phyloP scores from a whole-genome alignment of 495 filamentous ascomycete species.

The Bathelium albidoporum region DNA sequence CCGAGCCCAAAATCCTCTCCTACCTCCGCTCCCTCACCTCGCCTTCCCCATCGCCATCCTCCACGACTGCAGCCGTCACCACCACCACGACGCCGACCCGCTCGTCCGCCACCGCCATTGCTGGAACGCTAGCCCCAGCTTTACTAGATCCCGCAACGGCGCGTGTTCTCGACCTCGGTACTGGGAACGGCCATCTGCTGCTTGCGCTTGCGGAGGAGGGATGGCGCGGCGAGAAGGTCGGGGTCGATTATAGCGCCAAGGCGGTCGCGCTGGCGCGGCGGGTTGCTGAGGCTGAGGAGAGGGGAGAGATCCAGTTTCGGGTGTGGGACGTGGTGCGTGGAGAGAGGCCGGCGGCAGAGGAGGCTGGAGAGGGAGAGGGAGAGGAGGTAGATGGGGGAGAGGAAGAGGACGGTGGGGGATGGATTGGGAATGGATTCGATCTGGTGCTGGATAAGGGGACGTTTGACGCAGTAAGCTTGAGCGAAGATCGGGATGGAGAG shows the following conservation, averaged over 20 bases:
- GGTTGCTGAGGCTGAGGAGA: slow-evolving; percentile 13
- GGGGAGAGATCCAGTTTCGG: slow-evolving; percentile 8
- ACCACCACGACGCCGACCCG: no score
- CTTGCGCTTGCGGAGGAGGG: slow-evolving; percentile 55
- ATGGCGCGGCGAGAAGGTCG: slow-evolving; percentile 57
- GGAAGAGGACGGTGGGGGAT: slow-evolving; percentile 18
- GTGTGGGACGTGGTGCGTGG: slow-evolving; percentile 1
- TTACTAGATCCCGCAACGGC: slow-evolving; percentile 18
- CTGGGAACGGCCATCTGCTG: slow-evolving; percentile 83
- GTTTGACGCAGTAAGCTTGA: slow-evolving; percentile 83
- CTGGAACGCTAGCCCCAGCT: no score
- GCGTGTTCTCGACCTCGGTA: slow-evolving; percentile 67
- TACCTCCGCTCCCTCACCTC: slow-evolving; percentile 38
- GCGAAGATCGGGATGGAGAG: slow-evolving; percentile 43
- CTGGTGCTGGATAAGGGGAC: slow-evolving; percentile 93
- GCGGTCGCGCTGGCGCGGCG: slow-evolving; percentile 60
- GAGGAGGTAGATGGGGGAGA: slow-evolving; percentile 6
- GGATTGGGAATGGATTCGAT: slow-evolving; percentile 54
- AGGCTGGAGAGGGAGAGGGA: slow-evolving; percentile 28
- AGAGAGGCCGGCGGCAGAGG: slow-evolving; percentile 38
- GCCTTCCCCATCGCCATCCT: slow-evolving; percentile 21
- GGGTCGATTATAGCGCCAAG: slow-evolving; percentile 72
- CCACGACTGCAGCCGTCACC: no score
- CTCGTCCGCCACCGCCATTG: no score
- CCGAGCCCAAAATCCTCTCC: slow-evolving; percentile 48